Percentiles rank a stretch among this genome's conserved stretches.
These are phyloP conservation scores for Saccharomycopsis sp. DNA, from an alignment of 805 yeast genomes.

Conservation along the genomic window DNA sequence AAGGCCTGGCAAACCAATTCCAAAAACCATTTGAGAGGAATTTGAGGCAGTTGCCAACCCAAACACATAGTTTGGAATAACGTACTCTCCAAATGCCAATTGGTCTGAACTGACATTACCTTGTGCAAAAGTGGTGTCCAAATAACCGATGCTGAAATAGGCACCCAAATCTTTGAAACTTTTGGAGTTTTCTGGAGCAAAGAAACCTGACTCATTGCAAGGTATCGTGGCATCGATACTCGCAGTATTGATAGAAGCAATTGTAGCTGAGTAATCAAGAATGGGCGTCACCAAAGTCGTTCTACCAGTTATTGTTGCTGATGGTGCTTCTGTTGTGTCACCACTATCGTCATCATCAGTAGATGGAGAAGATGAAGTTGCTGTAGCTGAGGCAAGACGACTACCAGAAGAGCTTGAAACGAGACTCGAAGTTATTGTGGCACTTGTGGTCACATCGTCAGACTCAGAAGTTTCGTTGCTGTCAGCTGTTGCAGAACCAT, in stretches of 20 bases:
- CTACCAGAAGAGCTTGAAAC: slow-evolving; percentile 1
- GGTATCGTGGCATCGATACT: slow-evolving; percentile 1
- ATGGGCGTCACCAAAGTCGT: neutral
- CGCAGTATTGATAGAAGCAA: slow-evolving; percentile 2
- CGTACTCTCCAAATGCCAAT: slow-evolving; percentile 35
- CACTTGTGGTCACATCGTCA: neutral
- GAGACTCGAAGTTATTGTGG: neutral
- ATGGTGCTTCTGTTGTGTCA: neutral
- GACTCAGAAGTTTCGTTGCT: neutral
- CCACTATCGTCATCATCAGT: neutral
- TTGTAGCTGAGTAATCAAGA: no score
- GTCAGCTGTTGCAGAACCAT: slow-evolving; percentile 2
- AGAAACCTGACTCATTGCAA: slow-evolving; percentile 28
- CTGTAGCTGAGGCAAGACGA: neutral
- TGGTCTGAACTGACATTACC: slow-evolving; percentile 46
- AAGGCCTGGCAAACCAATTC: slow-evolving; percentile 60
- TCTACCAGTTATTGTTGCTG: neutral
- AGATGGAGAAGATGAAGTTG: slow-evolving; percentile 5
- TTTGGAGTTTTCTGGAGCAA: slow-evolving; percentile 27
- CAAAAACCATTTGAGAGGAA: slow-evolving; percentile 48
- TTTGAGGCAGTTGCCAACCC: slow-evolving; percentile 17
- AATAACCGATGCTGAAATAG: slow-evolving; percentile 33
- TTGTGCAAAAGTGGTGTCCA: slow-evolving; percentile 38
- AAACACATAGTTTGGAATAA: slow-evolving; percentile 7
- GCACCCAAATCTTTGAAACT: slow-evolving; percentile 28